Evolutionary conservation across 306 rosid genomes (phyloP), one percentile per base, ranked within the genome.

Genomic region (Trifolium repens): DNA sequence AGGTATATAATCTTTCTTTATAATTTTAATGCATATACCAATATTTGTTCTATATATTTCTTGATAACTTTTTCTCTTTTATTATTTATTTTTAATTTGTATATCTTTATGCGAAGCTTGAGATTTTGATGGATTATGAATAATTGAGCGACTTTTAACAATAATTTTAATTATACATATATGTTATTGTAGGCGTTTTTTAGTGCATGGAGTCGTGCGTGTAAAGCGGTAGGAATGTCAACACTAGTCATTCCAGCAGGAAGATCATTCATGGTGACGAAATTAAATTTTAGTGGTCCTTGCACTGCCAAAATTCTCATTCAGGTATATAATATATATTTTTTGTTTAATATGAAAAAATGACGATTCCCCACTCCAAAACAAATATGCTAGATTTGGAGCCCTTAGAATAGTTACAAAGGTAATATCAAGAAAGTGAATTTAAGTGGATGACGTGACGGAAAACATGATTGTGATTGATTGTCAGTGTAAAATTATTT

Each of bases 281-380:
- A 34, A 15, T 0, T 61, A 14, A 32, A n/a, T 32, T 61, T 61
- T 61, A 32, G 1, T 8, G 67, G 67, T 61, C 67, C 67, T 15
- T 61, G 67, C 22, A 32, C 8, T 0, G 12, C 43, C 1, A 61
- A 32, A 32, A 7, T 61, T 32, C 11, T 26, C 3, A 61, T 61
- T n/a, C 24, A 61, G 67, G 67, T 61, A 32, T 26, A 58, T 57
- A 32, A 43, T 61, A 32, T 26, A 58, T 57, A 32, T 30, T 17
- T 17, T 17, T 17, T 17, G 19, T 17, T 17, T 17, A 17, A 17
- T 17, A 17, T 17, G 19, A 17, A 17, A 17, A 17, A 17, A 17
- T 17, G 19, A 17, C 19, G 19, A 17, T 17, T 17, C 19, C 19
- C 19, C 19, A 17, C 19, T 17, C 19, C 19, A 17, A 17, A 17